phyloP scores from a whole-genome alignment of 1,284 basidiomycete genomes.

The Melanopsichium pennsylvanicum region DNA sequence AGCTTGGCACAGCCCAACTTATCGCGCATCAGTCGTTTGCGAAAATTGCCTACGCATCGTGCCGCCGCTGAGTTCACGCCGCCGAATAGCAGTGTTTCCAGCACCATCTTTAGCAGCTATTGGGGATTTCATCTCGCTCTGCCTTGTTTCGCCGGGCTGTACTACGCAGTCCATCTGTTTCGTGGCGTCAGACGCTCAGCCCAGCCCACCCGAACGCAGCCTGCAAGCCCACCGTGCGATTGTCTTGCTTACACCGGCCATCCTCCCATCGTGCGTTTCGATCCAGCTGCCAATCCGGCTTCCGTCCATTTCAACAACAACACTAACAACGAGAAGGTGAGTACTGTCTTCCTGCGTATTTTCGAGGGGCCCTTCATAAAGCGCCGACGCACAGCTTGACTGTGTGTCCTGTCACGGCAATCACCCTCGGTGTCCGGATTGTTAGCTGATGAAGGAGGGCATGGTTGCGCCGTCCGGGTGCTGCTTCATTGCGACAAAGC shows the following conservation, averaged over 20 bases:
- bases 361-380: conserved; percentile 1
- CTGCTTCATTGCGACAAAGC: background rate
- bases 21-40: too few relatives aligned
- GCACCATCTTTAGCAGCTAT: background rate
- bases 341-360: background rate
- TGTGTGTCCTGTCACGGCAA: background rate
- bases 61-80: background rate
- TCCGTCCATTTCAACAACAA: background rate
- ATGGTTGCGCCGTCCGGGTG: conserved; percentile 18
- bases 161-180: background rate
- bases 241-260: background rate
- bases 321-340: too few relatives aligned
- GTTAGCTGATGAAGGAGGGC: conserved; percentile 24
- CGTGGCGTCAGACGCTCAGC: conserved; percentile 6
- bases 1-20: too few relatives aligned
- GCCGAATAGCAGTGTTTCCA: background rate
- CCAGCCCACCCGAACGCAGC: background rate
- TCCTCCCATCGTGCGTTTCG: background rate
- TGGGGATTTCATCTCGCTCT: conserved; percentile 11
- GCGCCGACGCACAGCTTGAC: conserved; percentile 1
- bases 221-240: conserved; percentile 15
- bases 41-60: too few relatives aligned
- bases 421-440: conserved; percentile 1
- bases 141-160: too few relatives aligned
- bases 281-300: background rate